phyloP scores from a whole-genome alignment of 2,329 filamentous ascomycete genomes.

The Ophiostoma montium region DNA sequence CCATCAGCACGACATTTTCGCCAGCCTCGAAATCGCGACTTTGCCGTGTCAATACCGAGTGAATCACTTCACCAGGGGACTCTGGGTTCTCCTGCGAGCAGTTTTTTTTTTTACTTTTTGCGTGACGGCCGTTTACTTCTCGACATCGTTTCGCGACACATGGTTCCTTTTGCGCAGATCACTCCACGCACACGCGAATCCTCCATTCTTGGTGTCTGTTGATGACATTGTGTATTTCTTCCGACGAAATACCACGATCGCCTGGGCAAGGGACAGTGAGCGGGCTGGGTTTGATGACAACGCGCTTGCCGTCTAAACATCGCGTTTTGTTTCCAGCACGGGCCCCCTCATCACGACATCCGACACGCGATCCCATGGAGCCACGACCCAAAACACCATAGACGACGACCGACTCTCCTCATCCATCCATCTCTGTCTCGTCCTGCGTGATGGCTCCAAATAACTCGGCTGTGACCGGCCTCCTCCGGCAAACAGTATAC shows the following conservation, averaged over 20 bases:
- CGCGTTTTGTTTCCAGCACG: no score
- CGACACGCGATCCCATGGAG: constrained; percentile 10
- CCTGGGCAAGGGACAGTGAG: not conserved
- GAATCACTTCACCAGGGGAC: no score
- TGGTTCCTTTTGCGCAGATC: not conserved
- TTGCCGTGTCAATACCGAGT: no score
- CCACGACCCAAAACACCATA: constrained; percentile 6
- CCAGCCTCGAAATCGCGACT: not conserved
- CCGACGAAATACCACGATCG: not conserved
- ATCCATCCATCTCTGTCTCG: not conserved
- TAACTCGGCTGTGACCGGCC: constrained; percentile 32
- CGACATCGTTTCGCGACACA: not conserved
- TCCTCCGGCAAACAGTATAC: constrained; percentile 45
- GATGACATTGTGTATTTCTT: not conserved
- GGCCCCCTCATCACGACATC: not conserved
- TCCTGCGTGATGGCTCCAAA: constrained; percentile 36
- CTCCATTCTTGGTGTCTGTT: not conserved
- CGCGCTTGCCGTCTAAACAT: not conserved
- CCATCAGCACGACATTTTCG: not conserved
- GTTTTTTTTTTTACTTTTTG: no score
- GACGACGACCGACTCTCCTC: constrained; percentile 2
- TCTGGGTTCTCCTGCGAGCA: no score
- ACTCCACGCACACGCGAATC: not conserved
- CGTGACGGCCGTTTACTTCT: not conserved
- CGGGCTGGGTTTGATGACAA: not conserved